Evolutionary conservation across 2,329 filamentous ascomycete genomes (phyloP).

Genomic region (Didymellaceae sp.): DNA sequence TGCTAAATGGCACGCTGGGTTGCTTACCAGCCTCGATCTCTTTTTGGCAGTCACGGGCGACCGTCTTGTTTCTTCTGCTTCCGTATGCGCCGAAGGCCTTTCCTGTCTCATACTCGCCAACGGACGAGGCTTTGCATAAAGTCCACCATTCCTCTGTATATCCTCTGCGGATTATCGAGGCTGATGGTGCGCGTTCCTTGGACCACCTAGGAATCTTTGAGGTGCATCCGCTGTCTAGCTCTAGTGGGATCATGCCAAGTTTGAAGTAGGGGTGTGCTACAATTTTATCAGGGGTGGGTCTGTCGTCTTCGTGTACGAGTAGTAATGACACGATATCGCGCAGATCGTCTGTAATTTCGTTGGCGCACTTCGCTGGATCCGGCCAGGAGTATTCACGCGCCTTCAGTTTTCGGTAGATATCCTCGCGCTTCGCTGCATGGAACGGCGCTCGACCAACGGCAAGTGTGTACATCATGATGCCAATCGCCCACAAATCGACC

Average conservation of each 20-base stretch:
- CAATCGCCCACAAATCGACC: conserved; percentile 97
- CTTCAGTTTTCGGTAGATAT: conserved; percentile 76
- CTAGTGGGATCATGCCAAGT: conserved; percentile 72
- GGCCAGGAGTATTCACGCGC: conserved; percentile 83
- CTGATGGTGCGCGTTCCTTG: conserved; percentile 52
- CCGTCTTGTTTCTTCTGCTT: conserved; percentile 56
- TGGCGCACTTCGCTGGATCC: conserved; percentile 67
- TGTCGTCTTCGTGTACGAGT: conserved; percentile 75
- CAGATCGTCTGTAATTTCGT: conserved; percentile 75
- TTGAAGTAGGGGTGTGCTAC: conserved; percentile 82
- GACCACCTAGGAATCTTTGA: conserved; percentile 56
- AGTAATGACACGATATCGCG: conserved; percentile 80
- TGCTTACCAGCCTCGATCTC: conserved; percentile 56
- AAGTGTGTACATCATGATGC: conserved; percentile 98
- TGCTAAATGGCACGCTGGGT: conserved; percentile 57
- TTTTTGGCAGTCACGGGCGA: conserved; percentile 58
- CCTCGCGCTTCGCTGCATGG: conserved; percentile 86
- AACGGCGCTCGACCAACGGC: conserved; percentile 96
- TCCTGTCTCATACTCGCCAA: conserved; percentile 56
- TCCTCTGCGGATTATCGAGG: conserved; percentile 53
- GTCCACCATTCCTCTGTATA: conserved; percentile 60
- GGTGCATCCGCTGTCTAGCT: conserved; percentile 55
- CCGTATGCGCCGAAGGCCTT: conserved; percentile 56
- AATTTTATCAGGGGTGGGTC: conserved; percentile 78
- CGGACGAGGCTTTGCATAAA: conserved; percentile 58